Evolutionary conservation across 495 filamentous ascomycete species (phyloP).

Genomic region (Delitschia confertaspora): DNA sequence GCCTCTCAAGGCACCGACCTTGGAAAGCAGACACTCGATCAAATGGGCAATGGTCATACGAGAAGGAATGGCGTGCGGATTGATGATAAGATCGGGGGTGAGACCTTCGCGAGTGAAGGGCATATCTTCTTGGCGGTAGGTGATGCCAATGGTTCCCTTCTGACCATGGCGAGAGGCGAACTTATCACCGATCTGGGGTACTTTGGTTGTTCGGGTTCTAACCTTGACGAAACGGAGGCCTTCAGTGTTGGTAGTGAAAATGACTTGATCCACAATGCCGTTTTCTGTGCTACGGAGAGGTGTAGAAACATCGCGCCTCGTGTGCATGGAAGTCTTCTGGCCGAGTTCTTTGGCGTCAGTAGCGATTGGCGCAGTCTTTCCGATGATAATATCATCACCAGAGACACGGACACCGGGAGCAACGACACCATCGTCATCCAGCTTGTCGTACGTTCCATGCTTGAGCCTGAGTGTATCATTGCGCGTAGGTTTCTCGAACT

Average conservation of each 20-base stretch:
- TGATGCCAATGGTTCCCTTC: conserved; percentile 98
- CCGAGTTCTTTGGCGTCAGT: conserved; percentile 90
- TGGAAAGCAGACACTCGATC: conserved; percentile 95
- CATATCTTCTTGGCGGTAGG: conserved; percentile 96
- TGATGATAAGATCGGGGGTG: conserved; percentile 94
- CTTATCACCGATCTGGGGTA: conserved; percentile 98
- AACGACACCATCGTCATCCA: conserved; percentile 90
- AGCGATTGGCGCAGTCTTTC: conserved; percentile 90
- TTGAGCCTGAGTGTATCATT: conserved; percentile 80
- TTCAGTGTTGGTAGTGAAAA: conserved; percentile 86
- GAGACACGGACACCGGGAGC: conserved; percentile 88
- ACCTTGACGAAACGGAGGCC: conserved; percentile 92
- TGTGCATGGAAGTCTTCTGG: conserved; percentile 77
- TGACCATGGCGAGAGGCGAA: conserved; percentile 98
- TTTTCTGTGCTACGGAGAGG: conserved; percentile 90
- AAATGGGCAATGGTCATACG: conserved; percentile 99
- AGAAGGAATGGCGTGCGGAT: conserved; percentile 97
- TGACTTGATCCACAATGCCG: conserved; percentile 88
- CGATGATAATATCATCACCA: conserved; percentile 98
- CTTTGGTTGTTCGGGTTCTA: conserved; percentile 91
- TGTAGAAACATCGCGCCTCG: conserved; percentile 90
- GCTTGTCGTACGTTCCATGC: conserved; percentile 95
- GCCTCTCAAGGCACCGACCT: conserved; percentile 82
- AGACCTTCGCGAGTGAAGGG: conserved; percentile 90
- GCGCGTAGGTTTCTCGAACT: conserved; percentile 90